phyloP scores from a whole-genome alignment of 1,284 basidiomycete species.

The Mixia osmundae region DNA sequence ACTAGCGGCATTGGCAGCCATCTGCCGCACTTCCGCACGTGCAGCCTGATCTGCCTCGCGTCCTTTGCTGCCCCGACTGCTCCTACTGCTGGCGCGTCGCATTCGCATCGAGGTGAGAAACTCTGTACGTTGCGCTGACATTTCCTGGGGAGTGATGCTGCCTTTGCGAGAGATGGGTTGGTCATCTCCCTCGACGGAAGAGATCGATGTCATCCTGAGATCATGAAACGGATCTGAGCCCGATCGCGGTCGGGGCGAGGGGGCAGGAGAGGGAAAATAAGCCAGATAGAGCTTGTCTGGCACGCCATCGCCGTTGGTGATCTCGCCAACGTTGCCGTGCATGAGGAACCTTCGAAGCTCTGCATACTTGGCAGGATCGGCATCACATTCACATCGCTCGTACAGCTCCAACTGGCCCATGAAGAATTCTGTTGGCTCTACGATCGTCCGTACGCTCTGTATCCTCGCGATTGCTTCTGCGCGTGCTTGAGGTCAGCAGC shows the following conservation, averaged over 20 bases:
- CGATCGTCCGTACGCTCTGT: slow-evolving; percentile 14
- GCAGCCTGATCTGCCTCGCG: too few species aligned
- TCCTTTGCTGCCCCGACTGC: slow-evolving; percentile 1
- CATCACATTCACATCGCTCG: slow-evolving; percentile 20
- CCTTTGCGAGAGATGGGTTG: slow-evolving; percentile 6
- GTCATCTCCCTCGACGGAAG: slow-evolving; percentile 1
- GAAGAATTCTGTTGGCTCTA: slow-evolving; percentile 22
- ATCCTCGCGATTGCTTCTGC: slow-evolving; percentile 20
- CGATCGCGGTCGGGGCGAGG: slow-evolving; percentile 3
- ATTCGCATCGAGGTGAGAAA: too few species aligned
- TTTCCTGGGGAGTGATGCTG: slow-evolving; percentile 3
- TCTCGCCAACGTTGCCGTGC: slow-evolving; percentile 1
- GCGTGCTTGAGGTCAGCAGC: background rate
- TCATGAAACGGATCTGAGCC: slow-evolving; percentile 5
- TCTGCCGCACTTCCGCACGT: too few species aligned
- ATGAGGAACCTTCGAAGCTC: slow-evolving; percentile 22
- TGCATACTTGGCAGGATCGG: slow-evolving; percentile 20
- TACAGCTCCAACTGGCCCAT: slow-evolving; percentile 22
- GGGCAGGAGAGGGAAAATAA: slow-evolving; percentile 21
- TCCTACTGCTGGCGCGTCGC: too few species aligned
- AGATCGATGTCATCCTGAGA: slow-evolving; percentile 11
- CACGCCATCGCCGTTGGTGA: slow-evolving; percentile 14
- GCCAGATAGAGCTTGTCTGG: slow-evolving; percentile 20
- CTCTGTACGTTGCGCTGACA: slow-evolving; percentile 2
- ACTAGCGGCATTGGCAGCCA: too few species aligned